These are phyloP conservation scores for Termitomyces sp. DNA, from an alignment of 768 basidiomycete species.

Conservation along the genomic window DNA sequence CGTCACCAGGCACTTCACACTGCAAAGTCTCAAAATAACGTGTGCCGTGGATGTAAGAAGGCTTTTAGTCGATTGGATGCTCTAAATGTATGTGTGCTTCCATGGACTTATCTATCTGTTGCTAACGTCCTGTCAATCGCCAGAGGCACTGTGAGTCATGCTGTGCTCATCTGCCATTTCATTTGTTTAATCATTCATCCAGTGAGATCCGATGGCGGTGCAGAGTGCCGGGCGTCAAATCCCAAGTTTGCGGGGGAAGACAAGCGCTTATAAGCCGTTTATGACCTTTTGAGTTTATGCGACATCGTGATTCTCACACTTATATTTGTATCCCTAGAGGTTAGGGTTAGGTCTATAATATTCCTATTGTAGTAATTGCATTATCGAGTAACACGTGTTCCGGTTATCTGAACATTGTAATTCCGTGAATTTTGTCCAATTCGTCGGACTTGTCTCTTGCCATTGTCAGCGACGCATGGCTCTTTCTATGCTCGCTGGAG, in stretches of 20 bases:
- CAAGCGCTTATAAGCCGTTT: constrained; percentile 8
- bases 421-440: constrained; percentile 7
- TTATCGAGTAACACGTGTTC: constrained; percentile 16
- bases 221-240: constrained; percentile 57
- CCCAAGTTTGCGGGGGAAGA: constrained; percentile 29
- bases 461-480: constrained; percentile 45
- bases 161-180: constrained; percentile 10
- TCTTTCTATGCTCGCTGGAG: constrained; percentile 70
- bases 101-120: constrained; percentile 14
- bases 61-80: constrained; percentile 93
- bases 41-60: constrained; percentile 90
- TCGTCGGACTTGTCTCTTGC: neutral
- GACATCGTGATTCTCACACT: constrained; percentile 1
- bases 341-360: constrained; percentile 16
- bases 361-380: constrained; percentile 16
- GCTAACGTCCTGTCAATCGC: constrained; percentile 16
- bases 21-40: constrained; percentile 75
- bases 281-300: neutral
- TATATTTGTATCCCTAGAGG: constrained; percentile 9
- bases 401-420: neutral
- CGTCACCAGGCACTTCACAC: constrained; percentile 90
- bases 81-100: constrained; percentile 66
- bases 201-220: constrained; percentile 85
- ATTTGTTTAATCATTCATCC: constrained; percentile 18
- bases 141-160: constrained; percentile 70